These are phyloP conservation scores for Malania oleifera DNA, from an alignment of 164 flowering plant genomes.

Conservation along the genomic window DNA sequence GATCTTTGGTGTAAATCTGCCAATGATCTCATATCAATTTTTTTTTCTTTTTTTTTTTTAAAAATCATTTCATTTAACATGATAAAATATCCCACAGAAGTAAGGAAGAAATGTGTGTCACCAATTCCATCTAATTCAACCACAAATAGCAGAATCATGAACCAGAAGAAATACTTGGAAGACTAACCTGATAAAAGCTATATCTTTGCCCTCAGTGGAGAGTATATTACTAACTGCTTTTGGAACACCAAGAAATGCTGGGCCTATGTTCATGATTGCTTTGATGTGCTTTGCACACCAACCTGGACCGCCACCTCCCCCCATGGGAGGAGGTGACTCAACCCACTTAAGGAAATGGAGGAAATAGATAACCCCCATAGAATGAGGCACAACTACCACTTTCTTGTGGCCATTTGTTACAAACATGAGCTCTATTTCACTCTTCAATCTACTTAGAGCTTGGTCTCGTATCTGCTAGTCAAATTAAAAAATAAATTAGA, in stretches of 20 bases:
- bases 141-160: neutral
- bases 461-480: slow-evolving; percentile 63
- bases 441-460: slow-evolving; percentile 70
- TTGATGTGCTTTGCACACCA: slow-evolving; percentile 79
- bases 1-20: too few relatives aligned
- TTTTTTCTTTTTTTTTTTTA: too few relatives aligned
- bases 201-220: slow-evolving; percentile 64
- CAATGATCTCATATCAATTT: too few relatives aligned
- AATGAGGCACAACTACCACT: slow-evolving; percentile 82
- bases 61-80: too few relatives aligned
- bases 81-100: too few relatives aligned
- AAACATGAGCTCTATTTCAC: slow-evolving; percentile 70
- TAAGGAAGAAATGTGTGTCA: too few relatives aligned
- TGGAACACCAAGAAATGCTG: slow-evolving; percentile 75
- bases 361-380: slow-evolving; percentile 72
- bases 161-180: slow-evolving; percentile 2
- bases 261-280: slow-evolving; percentile 66
- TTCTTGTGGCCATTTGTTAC: slow-evolving; percentile 55
- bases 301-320: slow-evolving; percentile 67
- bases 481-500: slow-evolving; percentile 13
- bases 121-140: neutral
- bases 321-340: slow-evolving; percentile 60
- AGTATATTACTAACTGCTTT: slow-evolving; percentile 52
- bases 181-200: slow-evolving; percentile 57
- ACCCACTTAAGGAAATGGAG: slow-evolving; percentile 85